A percentile compares a stretch with the other conserved stretches of the same genome.
Evolutionary conservation across 176 grass and related monocot species (phyloP).

Genomic region (Panicum miliaceum): DNA sequence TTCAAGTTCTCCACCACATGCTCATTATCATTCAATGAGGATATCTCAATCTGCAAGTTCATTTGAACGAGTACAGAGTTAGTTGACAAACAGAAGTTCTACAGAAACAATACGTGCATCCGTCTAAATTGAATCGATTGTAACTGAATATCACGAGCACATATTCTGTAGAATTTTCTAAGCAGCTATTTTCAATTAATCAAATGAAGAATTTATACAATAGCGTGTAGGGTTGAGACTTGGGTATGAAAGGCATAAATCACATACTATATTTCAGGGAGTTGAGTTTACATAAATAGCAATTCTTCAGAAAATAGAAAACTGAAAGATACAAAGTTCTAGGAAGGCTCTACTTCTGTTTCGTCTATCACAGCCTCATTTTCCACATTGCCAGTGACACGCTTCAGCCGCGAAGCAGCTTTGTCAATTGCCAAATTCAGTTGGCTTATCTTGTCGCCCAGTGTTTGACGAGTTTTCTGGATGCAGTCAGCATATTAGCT

Average conservation of each 20-base stretch:
- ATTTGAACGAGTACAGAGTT: background rate
- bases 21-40: slow-evolving; percentile 16
- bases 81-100: background rate
- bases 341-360: slow-evolving; percentile 58
- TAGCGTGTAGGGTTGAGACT: background rate
- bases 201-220: slow-evolving; percentile 13
- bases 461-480: slow-evolving; percentile 72
- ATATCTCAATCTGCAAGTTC: slow-evolving; percentile 41
- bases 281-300: slow-evolving; percentile 10
- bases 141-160: background rate
- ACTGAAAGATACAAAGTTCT: slow-evolving; percentile 40
- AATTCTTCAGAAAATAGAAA: slow-evolving; percentile 16
- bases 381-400: slow-evolving; percentile 52
- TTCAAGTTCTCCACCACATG: slow-evolving; percentile 30
- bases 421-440: slow-evolving; percentile 71
- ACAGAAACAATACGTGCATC: background rate
- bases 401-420: slow-evolving; percentile 57
- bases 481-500: slow-evolving; percentile 22
- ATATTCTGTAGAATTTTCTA: background rate
- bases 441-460: slow-evolving; percentile 69
- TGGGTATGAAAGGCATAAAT: background rate
- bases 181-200: background rate
- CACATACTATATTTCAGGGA: slow-evolving; percentile 8
- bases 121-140: slow-evolving; percentile 15
- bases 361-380: slow-evolving; percentile 46